phyloP scores from a whole-genome alignment of 805 yeast genomes.

The Osmozyma mogii region DNA sequence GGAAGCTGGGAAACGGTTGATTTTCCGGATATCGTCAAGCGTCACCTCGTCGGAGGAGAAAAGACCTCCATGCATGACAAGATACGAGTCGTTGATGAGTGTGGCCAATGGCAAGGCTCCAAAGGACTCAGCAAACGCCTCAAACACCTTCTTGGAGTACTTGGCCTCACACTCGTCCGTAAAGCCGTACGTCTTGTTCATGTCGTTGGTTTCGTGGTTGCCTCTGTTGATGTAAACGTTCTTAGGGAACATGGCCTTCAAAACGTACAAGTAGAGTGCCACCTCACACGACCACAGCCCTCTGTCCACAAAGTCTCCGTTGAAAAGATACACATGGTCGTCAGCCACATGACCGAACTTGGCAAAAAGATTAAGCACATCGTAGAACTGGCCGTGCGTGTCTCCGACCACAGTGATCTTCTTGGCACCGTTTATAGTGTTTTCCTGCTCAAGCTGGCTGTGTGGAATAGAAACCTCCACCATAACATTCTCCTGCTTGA shows the following conservation, averaged over 20 bases:
- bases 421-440: constrained; percentile 16
- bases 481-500: constrained; percentile 62
- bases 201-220: constrained; percentile 92
- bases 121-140: constrained; percentile 80
- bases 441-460: constrained; percentile 12
- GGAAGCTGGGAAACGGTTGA: constrained; percentile 52
- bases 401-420: constrained; percentile 89
- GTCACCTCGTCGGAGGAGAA: constrained; percentile 70
- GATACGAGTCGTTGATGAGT: constrained; percentile 65
- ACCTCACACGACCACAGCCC: constrained; percentile 99
- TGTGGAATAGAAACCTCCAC: constrained; percentile 54
- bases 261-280: constrained; percentile 67
- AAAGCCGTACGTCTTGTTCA: constrained; percentile 95
- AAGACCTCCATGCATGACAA: constrained; percentile 94
- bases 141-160: constrained; percentile 72
- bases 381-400: constrained; percentile 95
- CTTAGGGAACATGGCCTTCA: constrained; percentile 70
- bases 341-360: constrained; percentile 63
- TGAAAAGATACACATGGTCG: constrained; percentile 73
- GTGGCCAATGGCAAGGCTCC: constrained; percentile 82
- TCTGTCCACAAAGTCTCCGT: constrained; percentile 96
- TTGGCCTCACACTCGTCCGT: constrained; percentile 93
- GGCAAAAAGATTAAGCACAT: constrained; percentile 71
- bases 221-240: constrained; percentile 80
- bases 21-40: constrained; percentile 63